Percentiles rank a stretch among this genome's conserved stretches.
phyloP scores from a whole-genome alignment of 2,329 filamentous ascomycete genomes.

The Diaporthe sp. region DNA sequence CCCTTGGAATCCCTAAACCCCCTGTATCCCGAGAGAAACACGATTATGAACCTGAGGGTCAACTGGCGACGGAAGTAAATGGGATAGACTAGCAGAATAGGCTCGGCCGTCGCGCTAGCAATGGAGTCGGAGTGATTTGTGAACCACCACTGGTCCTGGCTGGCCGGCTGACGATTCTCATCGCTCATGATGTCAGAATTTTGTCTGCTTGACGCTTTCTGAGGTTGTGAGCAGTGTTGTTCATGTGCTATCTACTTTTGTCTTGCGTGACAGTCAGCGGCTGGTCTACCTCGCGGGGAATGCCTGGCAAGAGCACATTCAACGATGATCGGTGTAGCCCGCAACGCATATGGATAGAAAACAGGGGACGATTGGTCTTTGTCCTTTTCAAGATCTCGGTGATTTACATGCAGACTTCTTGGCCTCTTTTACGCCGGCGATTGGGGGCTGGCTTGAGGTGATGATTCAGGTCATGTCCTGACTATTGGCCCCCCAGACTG shows the following conservation, averaged over 20 bases:
- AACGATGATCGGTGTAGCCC: not conserved
- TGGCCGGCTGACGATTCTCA: conserved; percentile 3
- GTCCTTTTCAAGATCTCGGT: not conserved
- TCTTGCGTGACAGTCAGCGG: not conserved
- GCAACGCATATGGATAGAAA: not conserved
- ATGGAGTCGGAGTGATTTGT: conserved; percentile 27
- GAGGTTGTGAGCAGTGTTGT: not conserved
- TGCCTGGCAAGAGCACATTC: no score
- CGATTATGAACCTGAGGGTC: conserved; percentile 9
- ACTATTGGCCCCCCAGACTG: no score
- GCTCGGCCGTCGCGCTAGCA: conserved; percentile 30
- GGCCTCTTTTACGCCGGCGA: no score
- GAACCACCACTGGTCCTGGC: not conserved
- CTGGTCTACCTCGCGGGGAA: not conserved
- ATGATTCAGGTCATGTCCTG: not conserved
- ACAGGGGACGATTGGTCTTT: not conserved
- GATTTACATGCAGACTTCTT: not conserved
- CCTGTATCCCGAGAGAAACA: conserved; percentile 8
- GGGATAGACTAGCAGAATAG: conserved; percentile 37
- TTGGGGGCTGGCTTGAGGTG: not conserved
- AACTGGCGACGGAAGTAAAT: conserved; percentile 13
- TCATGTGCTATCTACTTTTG: not conserved
- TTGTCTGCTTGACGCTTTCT: not conserved
- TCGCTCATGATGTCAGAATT: not conserved
- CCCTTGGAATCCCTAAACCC: not conserved